phyloP scores from a whole-genome alignment of 768 basidiomycete species.

The Suillus variegatus region DNA sequence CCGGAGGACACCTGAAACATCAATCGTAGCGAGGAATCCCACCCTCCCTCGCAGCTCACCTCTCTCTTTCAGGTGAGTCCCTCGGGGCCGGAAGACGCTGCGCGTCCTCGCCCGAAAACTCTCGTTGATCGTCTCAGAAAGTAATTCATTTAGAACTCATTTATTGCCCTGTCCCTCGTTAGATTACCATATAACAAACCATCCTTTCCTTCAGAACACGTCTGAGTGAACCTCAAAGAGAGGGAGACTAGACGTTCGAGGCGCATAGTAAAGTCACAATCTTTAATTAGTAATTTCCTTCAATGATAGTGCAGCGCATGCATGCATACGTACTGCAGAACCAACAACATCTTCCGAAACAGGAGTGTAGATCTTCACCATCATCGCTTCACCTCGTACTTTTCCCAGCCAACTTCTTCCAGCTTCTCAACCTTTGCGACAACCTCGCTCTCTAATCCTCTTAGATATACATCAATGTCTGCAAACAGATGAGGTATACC shows the following conservation, averaged over 20 bases:
- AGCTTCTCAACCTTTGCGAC: constrained; percentile 76
- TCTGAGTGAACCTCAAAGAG: not conserved
- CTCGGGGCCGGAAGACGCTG: not conserved
- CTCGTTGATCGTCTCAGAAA: not conserved
- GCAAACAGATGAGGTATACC: constrained; percentile 65
- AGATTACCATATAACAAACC: not conserved
- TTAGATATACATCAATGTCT: constrained; percentile 76
- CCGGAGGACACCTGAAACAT: too few relatives aligned
- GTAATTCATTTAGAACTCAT: not conserved
- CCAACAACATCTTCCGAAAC: not conserved
- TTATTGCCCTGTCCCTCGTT: not conserved
- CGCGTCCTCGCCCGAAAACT: not conserved
- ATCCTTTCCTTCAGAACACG: not conserved
- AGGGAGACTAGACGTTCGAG: too few relatives aligned
- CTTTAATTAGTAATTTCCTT: not conserved
- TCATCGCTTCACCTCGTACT: constrained; percentile 55
- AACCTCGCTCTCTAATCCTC: constrained; percentile 71
- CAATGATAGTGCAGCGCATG: not conserved
- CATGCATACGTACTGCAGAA: not conserved
- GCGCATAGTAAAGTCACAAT: not conserved
- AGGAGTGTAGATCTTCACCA: not conserved
- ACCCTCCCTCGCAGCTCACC: not conserved
- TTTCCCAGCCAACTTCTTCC: constrained; percentile 83
- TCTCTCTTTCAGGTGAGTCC: not conserved
- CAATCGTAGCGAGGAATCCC: too few relatives aligned